A percentile compares a stretch with the other conserved stretches of the same genome.
Evolutionary conservation across 2,329 filamentous ascomycete species (phyloP).

Genomic region (Cordyceps fumosorosea): DNA sequence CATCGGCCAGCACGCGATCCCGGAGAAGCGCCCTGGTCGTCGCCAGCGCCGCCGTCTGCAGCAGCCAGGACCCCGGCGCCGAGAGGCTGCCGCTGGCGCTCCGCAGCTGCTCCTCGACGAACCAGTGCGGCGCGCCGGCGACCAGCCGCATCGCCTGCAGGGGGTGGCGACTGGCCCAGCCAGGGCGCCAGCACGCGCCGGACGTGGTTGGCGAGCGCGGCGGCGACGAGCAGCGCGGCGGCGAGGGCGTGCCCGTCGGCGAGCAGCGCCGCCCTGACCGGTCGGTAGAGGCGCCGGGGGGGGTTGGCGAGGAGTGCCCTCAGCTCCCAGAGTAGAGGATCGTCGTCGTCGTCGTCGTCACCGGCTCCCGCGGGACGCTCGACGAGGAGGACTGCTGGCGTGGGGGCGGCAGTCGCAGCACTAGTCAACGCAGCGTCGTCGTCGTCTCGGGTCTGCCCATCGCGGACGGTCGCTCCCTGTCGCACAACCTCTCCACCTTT

Average conservation of each 20-base stretch:
- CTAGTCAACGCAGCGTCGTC: no score
- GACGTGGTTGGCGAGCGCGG: conserved; percentile 34
- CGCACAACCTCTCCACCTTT: background rate
- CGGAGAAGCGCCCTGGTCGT: conserved; percentile 1
- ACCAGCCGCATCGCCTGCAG: conserved; percentile 31
- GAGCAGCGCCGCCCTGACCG: conserved; percentile 17
- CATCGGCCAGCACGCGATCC: background rate
- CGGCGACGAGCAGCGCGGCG: conserved; percentile 25
- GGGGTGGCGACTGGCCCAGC: conserved; percentile 24
- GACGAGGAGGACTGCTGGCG: background rate
- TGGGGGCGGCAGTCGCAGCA: no score
- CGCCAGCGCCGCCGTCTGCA: conserved; percentile 8
- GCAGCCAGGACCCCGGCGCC: conserved; percentile 13
- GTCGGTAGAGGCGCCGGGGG: background rate
- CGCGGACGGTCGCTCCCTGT: background rate
- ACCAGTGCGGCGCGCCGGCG: conserved; percentile 28
- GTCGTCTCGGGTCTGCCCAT: background rate
- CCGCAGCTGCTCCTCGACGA: conserved; percentile 23
- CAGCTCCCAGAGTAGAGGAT: background rate
- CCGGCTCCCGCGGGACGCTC: background rate
- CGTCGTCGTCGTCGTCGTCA: background rate
- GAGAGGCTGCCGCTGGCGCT: conserved; percentile 9
- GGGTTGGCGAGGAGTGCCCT: background rate
- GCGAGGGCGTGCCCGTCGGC: conserved; percentile 20
- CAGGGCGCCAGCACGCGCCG: conserved; percentile 26